Evolutionary conservation across 768 basidiomycete species (phyloP).

Genomic region (Mycena olivaceomarginata): DNA sequence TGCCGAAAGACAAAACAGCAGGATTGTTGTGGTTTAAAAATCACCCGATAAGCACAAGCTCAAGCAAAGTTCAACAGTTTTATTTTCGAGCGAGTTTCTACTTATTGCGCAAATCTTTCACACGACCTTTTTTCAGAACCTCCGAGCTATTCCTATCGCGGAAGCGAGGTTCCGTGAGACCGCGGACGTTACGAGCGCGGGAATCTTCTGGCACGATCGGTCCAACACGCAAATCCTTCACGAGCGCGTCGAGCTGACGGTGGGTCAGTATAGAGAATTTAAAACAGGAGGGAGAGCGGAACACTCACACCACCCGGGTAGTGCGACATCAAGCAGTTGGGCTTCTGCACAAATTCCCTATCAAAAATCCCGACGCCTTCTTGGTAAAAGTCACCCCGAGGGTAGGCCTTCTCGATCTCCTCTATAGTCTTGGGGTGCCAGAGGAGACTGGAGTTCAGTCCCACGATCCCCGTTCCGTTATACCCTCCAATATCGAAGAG

Average conservation of each 20-base stretch:
- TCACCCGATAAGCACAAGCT: too few species aligned
- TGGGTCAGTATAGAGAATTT: background rate
- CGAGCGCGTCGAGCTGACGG: background rate
- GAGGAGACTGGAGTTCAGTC: background rate
- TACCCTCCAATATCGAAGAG: background rate
- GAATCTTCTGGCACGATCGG: constrained; percentile 5
- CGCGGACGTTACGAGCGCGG: background rate
- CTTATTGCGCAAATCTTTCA: too few species aligned
- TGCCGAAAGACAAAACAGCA: too few species aligned
- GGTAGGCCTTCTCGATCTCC: background rate
- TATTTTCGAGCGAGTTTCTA: too few species aligned
- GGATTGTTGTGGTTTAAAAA: too few species aligned
- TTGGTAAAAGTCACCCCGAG: background rate
- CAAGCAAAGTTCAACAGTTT: too few species aligned
- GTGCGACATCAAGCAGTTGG: constrained; percentile 6
- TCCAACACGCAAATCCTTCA: constrained; percentile 9
- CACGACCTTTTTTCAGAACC: background rate
- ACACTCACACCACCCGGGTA: constrained; percentile 2
- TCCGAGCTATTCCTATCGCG: background rate
- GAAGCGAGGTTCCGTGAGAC: background rate
- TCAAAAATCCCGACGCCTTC: background rate
- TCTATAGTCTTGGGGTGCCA: background rate
- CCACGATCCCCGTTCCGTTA: background rate
- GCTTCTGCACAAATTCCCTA: background rate
- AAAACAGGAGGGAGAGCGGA: background rate